Evolutionary conservation across 352 stramenopile species (phyloP), one percentile per base, ranked within the genome.

Genomic region (Phytophthora pinifolia): DNA sequence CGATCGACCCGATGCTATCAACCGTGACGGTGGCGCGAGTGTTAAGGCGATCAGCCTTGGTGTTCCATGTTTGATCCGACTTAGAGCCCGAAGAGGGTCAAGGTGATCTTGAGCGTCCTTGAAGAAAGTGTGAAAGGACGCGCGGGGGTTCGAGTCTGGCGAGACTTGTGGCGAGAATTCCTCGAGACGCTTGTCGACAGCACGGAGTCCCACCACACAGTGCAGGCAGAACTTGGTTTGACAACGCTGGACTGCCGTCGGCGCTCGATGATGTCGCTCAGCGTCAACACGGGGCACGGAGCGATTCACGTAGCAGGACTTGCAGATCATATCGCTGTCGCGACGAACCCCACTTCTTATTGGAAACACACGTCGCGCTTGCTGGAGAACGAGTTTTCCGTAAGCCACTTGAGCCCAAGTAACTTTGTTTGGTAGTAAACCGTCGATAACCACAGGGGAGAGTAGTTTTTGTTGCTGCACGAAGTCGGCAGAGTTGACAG

Each of bases 181-280:
- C 14, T 67, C 44, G 29, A 70, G 27, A 9, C 58, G 62, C 10
- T 65, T 72, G 43, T 82, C 74, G 29, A 73, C 67, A 0, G 46
- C 59, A 12, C 74, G 74, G 17, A 85, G 55, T 6, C 62, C 31
- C 63, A 85, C 67, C 52, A 85, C 62, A 25, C 69, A 85, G 13
- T 72, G 72, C 46, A 85, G 70, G 35, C 74, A 85, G 31, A 85
- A 85, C 38, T 85, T 83, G 29, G 70, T 78, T 18, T 62, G 46
- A 14, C 59, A 72, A 25, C 81, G 25, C 8, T 29, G 25, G 25
- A 29, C 25, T 29, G 25, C 25, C 25, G 25, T 29, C 25, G 6
- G 25, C 25, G 70, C 14, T 14, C 18, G 7, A 35, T 36, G 1
- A 17, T 4, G 1, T 51, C 43, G n/a, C 4, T 59, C 49, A 38